phyloP scores from a whole-genome alignment of 495 filamentous ascomycete species.

The Thermochaetoides thermophila region DNA sequence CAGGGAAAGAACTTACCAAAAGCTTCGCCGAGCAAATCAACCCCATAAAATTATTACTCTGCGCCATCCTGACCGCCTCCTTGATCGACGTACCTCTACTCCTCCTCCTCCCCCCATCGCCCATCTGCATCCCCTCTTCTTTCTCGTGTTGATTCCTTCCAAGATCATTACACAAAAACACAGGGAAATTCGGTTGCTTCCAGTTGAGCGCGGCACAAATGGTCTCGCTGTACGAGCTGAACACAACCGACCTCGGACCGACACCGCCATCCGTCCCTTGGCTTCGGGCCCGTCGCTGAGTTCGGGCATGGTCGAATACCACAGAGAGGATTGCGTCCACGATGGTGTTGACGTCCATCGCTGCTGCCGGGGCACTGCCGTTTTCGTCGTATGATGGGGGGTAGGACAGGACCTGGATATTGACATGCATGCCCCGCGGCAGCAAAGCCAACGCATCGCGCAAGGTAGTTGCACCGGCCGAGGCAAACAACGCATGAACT shows the following conservation, averaged over 20 bases:
- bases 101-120: slow-evolving; percentile 8
- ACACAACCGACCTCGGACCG: slow-evolving; percentile 64
- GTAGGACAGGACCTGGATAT: slow-evolving; percentile 73
- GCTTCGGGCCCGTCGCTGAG: slow-evolving; percentile 44
- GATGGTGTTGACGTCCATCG: slow-evolving; percentile 69
- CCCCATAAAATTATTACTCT: slow-evolving; percentile 97
- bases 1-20: slow-evolving; percentile 43
- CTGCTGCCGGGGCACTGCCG: slow-evolving; percentile 62
- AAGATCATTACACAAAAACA: slow-evolving; percentile 87
- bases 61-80: slow-evolving; percentile 83
- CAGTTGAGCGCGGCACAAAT: slow-evolving; percentile 91
- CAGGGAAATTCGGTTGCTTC: slow-evolving; percentile 98
- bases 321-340: slow-evolving; percentile 69
- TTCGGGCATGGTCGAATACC: slow-evolving; percentile 83
- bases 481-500: slow-evolving; percentile 53
- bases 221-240: slow-evolving; percentile 77
- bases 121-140: slow-evolving; percentile 49
- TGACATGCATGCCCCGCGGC: slow-evolving; percentile 63
- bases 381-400: no score
- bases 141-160: slow-evolving; percentile 34
- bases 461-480: slow-evolving; percentile 54
- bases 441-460: slow-evolving; percentile 58
- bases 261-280: neutral
- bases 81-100: slow-evolving; percentile 74
- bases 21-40: slow-evolving; percentile 76